Conservation (phyloP, 257 asterid species). For the Jasminum sambac region DNA sequence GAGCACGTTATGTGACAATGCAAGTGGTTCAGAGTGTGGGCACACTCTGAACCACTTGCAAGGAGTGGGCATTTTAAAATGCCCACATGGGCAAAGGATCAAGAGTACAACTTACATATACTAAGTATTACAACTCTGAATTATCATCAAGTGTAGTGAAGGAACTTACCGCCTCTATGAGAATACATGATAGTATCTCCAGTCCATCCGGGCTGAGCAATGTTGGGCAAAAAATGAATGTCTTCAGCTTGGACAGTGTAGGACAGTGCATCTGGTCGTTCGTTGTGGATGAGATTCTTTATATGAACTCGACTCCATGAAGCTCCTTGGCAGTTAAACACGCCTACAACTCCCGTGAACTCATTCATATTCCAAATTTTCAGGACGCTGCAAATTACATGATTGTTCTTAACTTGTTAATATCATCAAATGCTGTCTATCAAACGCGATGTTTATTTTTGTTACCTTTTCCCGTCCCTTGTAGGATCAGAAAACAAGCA, state of each 20-base stretch:
- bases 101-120: too few relatives aligned
- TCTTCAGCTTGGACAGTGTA: conserved; percentile 50
- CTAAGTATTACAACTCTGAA: too few relatives aligned
- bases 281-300: conserved; percentile 58
- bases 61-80: too few relatives aligned
- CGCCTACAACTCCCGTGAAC: conserved; percentile 65
- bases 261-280: conserved; percentile 48
- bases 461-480: conserved; percentile 57
- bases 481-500: conserved; percentile 64
- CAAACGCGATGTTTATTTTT: too few relatives aligned
- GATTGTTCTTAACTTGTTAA: too few relatives aligned
- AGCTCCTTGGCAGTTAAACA: conserved; percentile 76
- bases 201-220: conserved; percentile 52
- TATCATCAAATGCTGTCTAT: too few relatives aligned
- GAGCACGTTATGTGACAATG: too few relatives aligned
- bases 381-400: conserved; percentile 58
- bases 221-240: conserved; percentile 50
- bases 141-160: too few relatives aligned
- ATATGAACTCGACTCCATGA: conserved; percentile 55
- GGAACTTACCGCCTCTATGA: conserved; percentile 53
- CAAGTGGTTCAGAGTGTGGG: too few relatives aligned
- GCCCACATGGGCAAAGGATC: too few relatives aligned
- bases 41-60: too few relatives aligned
- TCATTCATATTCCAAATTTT: conserved; percentile 77
- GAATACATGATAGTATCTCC: conserved; percentile 68